A percentile compares a stretch with the other conserved stretches of the same genome.
phyloP scores from a whole-genome alignment of 176 grass and related monocot species.

The Musa troglodytarum region DNA sequence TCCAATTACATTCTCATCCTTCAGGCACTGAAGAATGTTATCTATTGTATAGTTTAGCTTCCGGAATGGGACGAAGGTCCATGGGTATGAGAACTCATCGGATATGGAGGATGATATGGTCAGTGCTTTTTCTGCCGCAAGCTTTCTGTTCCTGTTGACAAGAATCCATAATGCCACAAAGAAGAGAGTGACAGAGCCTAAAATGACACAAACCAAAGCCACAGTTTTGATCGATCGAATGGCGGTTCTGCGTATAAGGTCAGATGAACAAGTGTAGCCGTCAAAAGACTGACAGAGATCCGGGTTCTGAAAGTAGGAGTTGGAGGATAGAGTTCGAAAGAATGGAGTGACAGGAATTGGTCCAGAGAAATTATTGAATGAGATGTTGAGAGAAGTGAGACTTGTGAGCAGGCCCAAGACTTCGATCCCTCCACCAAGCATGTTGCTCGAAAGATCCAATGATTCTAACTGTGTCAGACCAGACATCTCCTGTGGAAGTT shows the following conservation, averaged over 20 bases:
- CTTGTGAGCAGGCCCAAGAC: conserved; percentile 69
- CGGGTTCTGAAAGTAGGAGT: conserved; percentile 54
- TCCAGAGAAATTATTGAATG: conserved; percentile 91
- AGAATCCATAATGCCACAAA: conserved; percentile 57
- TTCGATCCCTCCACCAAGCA: conserved; percentile 55
- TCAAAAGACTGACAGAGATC: conserved; percentile 71
- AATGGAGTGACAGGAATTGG: conserved; percentile 81
- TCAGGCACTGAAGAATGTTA: conserved; percentile 63
- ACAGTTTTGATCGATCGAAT: conserved; percentile 47
- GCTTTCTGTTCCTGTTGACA: conserved; percentile 51
- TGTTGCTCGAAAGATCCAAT: conserved; percentile 62
- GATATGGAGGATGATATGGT: conserved; percentile 27
- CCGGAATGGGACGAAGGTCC: conserved; percentile 79
- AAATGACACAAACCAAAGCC: conserved; percentile 49
- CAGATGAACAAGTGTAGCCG: conserved; percentile 49
- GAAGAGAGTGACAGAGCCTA: conserved; percentile 42
- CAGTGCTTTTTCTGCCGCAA: conserved; percentile 28
- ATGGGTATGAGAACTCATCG: conserved; percentile 89
- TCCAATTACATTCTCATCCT: conserved; percentile 81
- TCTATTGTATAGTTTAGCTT: conserved; percentile 73
- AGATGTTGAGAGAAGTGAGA: conserved; percentile 79
- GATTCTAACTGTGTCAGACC: conserved; percentile 70
- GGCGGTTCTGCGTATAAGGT: conserved; percentile 48
- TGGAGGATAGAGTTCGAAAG: conserved; percentile 62
- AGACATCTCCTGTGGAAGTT: conserved; percentile 65